A percentile compares a stretch with the other conserved stretches of the same genome.
These are phyloP conservation scores for Citrullus amarus DNA, from an alignment of 306 rosid genomes.

Conservation along the genomic window DNA sequence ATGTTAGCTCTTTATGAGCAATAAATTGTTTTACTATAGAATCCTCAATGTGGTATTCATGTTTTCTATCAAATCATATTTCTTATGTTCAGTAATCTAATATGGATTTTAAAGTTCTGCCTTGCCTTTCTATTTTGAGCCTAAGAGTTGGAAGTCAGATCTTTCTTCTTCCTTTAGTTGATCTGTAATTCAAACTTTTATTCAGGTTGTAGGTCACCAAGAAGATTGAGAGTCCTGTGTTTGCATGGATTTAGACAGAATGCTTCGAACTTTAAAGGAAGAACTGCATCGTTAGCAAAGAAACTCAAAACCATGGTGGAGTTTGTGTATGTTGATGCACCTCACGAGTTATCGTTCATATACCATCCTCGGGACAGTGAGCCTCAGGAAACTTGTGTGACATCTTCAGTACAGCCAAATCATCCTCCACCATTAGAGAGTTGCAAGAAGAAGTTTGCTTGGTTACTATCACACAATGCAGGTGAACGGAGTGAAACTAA, in stretches of 20 bases:
- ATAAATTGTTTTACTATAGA: not conserved
- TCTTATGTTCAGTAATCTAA: not conserved
- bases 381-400: slow-evolving; percentile 11
- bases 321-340: slow-evolving; percentile 64
- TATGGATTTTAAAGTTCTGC: not conserved
- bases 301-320: slow-evolving; percentile 64
- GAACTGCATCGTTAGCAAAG: slow-evolving; percentile 77
- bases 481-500: slow-evolving; percentile 15
- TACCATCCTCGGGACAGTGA: slow-evolving; percentile 35
- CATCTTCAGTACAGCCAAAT: slow-evolving; percentile 19
- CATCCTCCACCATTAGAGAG: slow-evolving; percentile 43
- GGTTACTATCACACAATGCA: slow-evolving; percentile 51
- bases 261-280: slow-evolving; percentile 78
- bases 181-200: not conserved
- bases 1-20: not conserved
- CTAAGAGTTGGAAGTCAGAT: not conserved
- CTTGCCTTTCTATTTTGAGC: not conserved
- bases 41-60: not conserved
- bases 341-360: slow-evolving; percentile 71
- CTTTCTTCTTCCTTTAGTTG: not conserved
- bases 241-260: slow-evolving; percentile 92
- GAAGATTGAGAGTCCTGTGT: slow-evolving; percentile 69
- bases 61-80: not conserved
- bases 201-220: slow-evolving; percentile 45
- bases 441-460: slow-evolving; percentile 69